Evolutionary conservation across 1,139 yeast species (phyloP), one percentile per base, ranked within the genome.

Genomic region (Sugiyamaella novakii): DNA sequence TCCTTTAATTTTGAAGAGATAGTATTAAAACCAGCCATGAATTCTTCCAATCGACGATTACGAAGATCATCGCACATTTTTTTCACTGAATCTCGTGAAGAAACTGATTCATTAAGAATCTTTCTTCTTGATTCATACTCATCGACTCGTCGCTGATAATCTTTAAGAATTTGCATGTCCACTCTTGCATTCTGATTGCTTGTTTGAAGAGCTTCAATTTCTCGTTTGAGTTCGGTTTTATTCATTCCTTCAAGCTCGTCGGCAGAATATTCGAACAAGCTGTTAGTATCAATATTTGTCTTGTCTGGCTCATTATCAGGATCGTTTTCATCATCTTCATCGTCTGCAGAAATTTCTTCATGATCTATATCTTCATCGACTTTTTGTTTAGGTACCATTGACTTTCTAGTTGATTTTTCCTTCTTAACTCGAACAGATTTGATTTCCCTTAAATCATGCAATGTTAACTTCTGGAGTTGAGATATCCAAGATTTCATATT

Each of bases 1-100:
- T 88, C 97, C 66, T 92, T 92, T 55, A 94, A 77, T 5, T 96
- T 87, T 68, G 83, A 75, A 1, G 98, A 89, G 30, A 94, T 94
- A 25, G 81, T 76, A 58, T 83, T 81, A 71, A 94, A 92, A 0
- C 99, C 98, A 55, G 80, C 81, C 95, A 89, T 88, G 62, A 94
- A 94, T 66, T 94, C 97, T 55, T 84, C 89, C 47, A 86, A 74
- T 48, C 98, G 76, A 54, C 78, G 81, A 49, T 83, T 78, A 63
- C 85, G 84, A 58, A 89, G 72, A 24, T 81, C 84, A 60, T 88
- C 96, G 51, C 84, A 78, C 49, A 73, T 71, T 46, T 72, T 74
- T 59, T 85, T 81, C 53, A 83, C 75, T 21, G 72, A 73, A 58
- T 91, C 95, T 60, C 97, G 78, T 52, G 76, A 71, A 17, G 70